These are phyloP conservation scores for Lunularia cruciata DNA, from an alignment of 225 moss, liverwort and hornwort genomes.

Conservation along the genomic window DNA sequence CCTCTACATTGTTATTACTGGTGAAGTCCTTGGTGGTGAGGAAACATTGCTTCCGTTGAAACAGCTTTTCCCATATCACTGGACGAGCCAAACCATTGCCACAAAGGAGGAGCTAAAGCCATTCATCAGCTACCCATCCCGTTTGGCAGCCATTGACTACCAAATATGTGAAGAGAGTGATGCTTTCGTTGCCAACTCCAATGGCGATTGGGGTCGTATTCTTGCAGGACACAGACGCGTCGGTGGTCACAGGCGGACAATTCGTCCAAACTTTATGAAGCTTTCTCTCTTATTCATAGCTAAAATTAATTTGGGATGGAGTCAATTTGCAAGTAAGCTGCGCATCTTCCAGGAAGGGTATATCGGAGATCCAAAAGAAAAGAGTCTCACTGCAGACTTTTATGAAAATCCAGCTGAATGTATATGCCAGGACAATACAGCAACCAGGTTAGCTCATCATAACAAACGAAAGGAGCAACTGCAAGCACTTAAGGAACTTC, in stretches of 20 bases:
- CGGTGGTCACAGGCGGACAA: conserved; percentile 82
- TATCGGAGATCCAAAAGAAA: conserved; percentile 88
- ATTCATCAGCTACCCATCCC: conserved; percentile 61
- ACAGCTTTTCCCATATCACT: conserved; percentile 74
- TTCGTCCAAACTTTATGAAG: conserved; percentile 81
- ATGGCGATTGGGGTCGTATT: conserved; percentile 84
- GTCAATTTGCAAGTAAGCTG: conserved; percentile 60
- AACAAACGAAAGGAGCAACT: no score
- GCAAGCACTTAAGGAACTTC: no score
- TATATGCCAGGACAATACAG: no score
- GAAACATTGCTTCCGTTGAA: conserved; percentile 71
- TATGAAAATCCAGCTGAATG: conserved; percentile 80
- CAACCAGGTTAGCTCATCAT: no score
- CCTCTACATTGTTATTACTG: conserved; percentile 74
- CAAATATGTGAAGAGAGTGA: conserved; percentile 81
- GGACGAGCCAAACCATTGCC: conserved; percentile 60
- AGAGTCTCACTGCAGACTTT: conserved; percentile 63
- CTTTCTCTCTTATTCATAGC: conserved; percentile 61
- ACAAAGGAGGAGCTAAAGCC: conserved; percentile 49
- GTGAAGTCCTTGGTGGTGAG: conserved; percentile 85
- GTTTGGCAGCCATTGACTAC: conserved; percentile 92
- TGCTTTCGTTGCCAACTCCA: conserved; percentile 89
- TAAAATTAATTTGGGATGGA: conserved; percentile 67
- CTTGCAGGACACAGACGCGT: conserved; percentile 92
- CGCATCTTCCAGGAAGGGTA: conserved; percentile 72